Evolutionary conservation across 768 basidiomycete species (phyloP), one percentile per base, ranked within the genome.

Genomic region (Tylopilus vinaceipallidus): DNA sequence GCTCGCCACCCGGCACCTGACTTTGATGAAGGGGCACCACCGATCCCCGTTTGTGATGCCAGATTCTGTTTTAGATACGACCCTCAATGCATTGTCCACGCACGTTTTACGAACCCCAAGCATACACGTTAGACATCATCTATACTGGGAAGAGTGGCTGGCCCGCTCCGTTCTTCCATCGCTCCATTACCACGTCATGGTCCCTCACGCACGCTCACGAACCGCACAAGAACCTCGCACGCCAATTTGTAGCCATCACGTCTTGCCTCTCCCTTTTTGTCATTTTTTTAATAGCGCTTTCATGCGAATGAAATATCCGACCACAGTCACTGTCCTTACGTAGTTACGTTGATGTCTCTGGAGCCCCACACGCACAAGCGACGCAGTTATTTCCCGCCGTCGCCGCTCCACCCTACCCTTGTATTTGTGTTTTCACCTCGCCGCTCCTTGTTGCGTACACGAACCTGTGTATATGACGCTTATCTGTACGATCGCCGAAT

Each of bases 31-130:
- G 36, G 45, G 42, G 19, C 20, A 12, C 23, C 37, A 26, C 42
- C 17, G 42, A 45, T 34, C 30, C 23, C 42, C 45, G 27, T 29
- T 26, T 45, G 36, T 26, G 35, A 40, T 47, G 27, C 29, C 14
- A 29, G 36, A 33, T 27, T 19, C 49, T 34, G 32, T 45, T 42
- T 24, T 56, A 63, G 60, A 63, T 57, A 62, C 50, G 60, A 60
- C 30, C 36, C 20, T 50, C 61, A 57, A 61, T 60, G 61, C 61
- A 58, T 61, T 60, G 43, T 50, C 64, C 55, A 62, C 49, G 60
- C 53, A 63, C 52, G 50, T 41, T 12, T 49, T 29, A 62, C 58
- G 60, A 62, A 29, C 33, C 38, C 19, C 56, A 62, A 43, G 57
- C 53, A 56, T 51, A 52, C 47, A 63, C 54, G 44, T 45, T 61